Base-by-base conservation (phyloP, 371 early-diverging fungal species). In the Sporodiniella umbellata region DNA sequence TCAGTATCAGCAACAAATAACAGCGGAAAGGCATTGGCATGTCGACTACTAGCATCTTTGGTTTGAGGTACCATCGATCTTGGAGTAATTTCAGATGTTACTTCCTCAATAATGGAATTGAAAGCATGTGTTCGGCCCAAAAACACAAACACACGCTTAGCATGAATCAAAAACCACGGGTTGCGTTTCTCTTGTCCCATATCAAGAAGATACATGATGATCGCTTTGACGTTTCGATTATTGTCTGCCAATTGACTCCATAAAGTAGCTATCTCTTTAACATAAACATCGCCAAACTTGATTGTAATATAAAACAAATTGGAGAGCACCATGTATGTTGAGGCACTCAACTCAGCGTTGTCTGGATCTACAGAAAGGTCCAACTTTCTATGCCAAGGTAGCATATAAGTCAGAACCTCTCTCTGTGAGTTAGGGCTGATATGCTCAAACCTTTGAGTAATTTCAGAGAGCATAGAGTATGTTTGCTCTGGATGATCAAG, bases 341-440 rank as follows among this genome's bases (percentile, higher is more conserved):
- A 74, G 0, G 73, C 64, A 35, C 80, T 79, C 22, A 76, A 64
- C 37, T 74, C 83, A 0, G 70, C 68, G 15, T 78, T 75, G 8
- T 69, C 45, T 0, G 71, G 62, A 1, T 75, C 85, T 12, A 81
- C 68, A 0, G 60, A 55, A 28, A 92, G 66, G 44, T 86, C 84
- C 0, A 94, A 71, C 48, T 91, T 92, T 21, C 85, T 75, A 28
- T 93, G 68, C 97, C 97, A 96, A 0, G 97, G 95, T 2, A 85
- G 58, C 64, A 93, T 70, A n/a, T 89, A 83, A 11, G 65, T 64
- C 35, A 94, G 66, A 21, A 94, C 82, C 50, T 87, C 85, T 8
- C 87, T 81, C 33, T 79, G 80, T 18, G 76, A 79, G 30, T 70
- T 70, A 3, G 78, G 66, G 12, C 76, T 72, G 28, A 92, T 84